Conservation (phyloP, 805 yeast species). For the Cyberlindnera subsufficiens region DNA sequence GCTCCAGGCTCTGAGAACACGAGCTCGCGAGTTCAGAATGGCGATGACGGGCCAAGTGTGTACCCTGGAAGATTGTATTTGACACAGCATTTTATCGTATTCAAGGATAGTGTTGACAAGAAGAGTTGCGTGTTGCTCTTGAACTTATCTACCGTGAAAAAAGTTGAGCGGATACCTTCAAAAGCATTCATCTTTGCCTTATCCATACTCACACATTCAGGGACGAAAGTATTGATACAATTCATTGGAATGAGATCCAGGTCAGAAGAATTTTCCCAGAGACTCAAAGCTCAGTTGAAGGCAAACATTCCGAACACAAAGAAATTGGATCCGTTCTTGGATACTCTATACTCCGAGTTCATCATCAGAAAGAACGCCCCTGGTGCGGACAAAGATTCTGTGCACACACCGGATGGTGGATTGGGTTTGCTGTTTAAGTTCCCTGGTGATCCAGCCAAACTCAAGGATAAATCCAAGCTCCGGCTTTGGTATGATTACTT, state of each 20-base stretch:
- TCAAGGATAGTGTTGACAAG: slow-evolving; percentile 64
- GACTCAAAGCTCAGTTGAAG: slow-evolving; percentile 54
- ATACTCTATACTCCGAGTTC: slow-evolving; percentile 82
- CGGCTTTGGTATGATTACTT: slow-evolving; percentile 93
- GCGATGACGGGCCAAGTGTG: slow-evolving; percentile 18
- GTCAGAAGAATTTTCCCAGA: slow-evolving; percentile 74
- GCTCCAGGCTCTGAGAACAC: slow-evolving; percentile 11
- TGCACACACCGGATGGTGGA: slow-evolving; percentile 71
- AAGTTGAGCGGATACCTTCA: slow-evolving; percentile 82
- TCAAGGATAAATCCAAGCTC: slow-evolving; percentile 79
- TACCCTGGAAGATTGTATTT: slow-evolving; percentile 64
- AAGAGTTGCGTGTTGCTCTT: slow-evolving; percentile 62
- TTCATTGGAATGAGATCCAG: slow-evolving; percentile 75
- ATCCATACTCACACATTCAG: slow-evolving; percentile 62
- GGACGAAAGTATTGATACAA: slow-evolving; percentile 56
- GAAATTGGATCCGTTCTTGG: slow-evolving; percentile 57
- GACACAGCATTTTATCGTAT: slow-evolving; percentile 71
- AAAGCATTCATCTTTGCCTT: slow-evolving; percentile 74
- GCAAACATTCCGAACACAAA: slow-evolving; percentile 59
- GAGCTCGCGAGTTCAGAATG: background rate
- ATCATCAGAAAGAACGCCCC: slow-evolving; percentile 47
- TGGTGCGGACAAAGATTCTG: slow-evolving; percentile 28
- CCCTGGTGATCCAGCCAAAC: slow-evolving; percentile 80
- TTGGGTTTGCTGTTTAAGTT: slow-evolving; percentile 78
- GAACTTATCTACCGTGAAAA: slow-evolving; percentile 72